Evolutionary conservation across 495 filamentous ascomycete genomes (phyloP), one percentile per base, ranked within the genome.

Genomic region (Aspergillus cavernicola): DNA sequence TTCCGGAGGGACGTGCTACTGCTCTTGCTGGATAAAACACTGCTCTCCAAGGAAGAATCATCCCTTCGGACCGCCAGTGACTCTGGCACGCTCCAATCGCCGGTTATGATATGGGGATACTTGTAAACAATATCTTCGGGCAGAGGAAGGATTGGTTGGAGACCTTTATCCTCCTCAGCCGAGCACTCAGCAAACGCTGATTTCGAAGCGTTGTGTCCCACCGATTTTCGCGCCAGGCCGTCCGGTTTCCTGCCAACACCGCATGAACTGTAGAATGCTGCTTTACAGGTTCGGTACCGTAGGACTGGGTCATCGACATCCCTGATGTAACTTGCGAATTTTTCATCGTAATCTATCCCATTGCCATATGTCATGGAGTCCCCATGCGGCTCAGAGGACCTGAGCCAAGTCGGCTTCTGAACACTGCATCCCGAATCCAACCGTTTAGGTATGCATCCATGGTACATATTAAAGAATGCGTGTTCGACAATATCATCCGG

Each of bases 401-500:
- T 72, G 23, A 80, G 63, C 69, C 74, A 81, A 10, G 66, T 41
- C 0, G 78, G 78, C 49, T 72, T 72, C 24, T 66, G 68, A 44
- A 67, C 59, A 13, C 68, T 69, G 29, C 69, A 77, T 15, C 55
- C 52, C 9, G 73, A 64, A 22, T 80, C 76, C 46, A 81, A 53
- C 28, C 67, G 61, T 26, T 66, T 66, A 20, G 78, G 77, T 54
- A 81, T 81, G 43, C 72, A 74, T 13, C 77, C 75, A 26, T 76
- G 70, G 39, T 80, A 77, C 77, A 80, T 80, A 39, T 80, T 82
- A 69, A 95, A 93, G 66, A 93, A 95, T 11, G 80, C 72, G 64
- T 93, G 90, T 47, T 89, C 83, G 12, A 92, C 88, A 63, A 93
- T 87, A 6, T 84, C 82, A 60, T 95, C 90, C 0, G 89, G 83